phyloP scores from a whole-genome alignment of 345 rosid species.

The Noccaea bulbosa region DNA sequence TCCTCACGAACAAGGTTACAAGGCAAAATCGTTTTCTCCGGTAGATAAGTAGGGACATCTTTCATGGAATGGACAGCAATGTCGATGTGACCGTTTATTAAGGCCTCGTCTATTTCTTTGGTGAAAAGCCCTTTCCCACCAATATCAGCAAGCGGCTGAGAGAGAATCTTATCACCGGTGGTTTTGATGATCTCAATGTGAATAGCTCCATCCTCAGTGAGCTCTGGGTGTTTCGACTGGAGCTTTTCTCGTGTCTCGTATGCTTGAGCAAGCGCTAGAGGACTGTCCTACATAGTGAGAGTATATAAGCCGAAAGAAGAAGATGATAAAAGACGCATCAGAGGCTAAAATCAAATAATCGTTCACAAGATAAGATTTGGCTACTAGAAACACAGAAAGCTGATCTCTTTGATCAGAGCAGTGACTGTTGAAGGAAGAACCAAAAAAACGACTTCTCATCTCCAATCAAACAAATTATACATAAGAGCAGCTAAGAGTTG shows the following conservation, averaged over 20 bases:
- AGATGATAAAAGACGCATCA: constrained; percentile 23
- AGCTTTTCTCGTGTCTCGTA: constrained; percentile 88
- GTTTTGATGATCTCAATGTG: constrained; percentile 91
- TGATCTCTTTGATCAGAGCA: neutral
- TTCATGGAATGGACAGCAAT: constrained; percentile 99
- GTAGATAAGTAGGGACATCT: constrained; percentile 96
- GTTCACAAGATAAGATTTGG: neutral
- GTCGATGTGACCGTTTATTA: constrained; percentile 82
- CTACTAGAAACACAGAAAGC: neutral
- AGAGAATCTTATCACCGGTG: constrained; percentile 89
- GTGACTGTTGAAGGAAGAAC: constrained; percentile 7
- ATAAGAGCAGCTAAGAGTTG: neutral
- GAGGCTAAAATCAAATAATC: constrained; percentile 2
- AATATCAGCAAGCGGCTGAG: constrained; percentile 95
- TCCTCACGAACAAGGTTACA: constrained; percentile 94
- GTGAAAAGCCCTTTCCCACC: constrained; percentile 99
- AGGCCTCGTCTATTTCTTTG: constrained; percentile 94
- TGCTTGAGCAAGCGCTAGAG: constrained; percentile 97
- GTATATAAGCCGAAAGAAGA: constrained; percentile 39
- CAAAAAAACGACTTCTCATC: neutral
- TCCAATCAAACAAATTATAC: constrained; percentile 9
- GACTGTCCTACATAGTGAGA: constrained; percentile 65
- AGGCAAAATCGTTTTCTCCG: constrained; percentile 80
- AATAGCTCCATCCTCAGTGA: constrained; percentile 88
- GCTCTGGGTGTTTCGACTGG: constrained; percentile 70